phyloP scores from a whole-genome alignment of 441 rosid genomes.

The Flueggea neowawraea region DNA sequence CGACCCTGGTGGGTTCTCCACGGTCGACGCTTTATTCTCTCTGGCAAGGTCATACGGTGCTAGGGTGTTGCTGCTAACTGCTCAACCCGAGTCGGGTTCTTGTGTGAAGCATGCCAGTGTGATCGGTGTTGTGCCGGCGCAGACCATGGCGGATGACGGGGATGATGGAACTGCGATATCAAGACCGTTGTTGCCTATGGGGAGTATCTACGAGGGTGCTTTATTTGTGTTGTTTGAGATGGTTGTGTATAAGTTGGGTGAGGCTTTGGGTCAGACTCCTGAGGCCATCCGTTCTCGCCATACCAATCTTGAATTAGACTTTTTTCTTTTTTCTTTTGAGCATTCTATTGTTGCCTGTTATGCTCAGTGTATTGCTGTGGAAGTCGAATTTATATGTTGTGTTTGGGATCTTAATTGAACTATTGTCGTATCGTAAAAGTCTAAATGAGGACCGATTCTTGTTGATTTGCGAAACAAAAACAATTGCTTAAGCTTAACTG shows the following conservation, averaged over 20 bases:
- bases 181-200: slow-evolving; percentile 75
- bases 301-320: slow-evolving; percentile 72
- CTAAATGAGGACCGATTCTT: no score
- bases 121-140: slow-evolving; percentile 68
- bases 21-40: slow-evolving; percentile 79
- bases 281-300: slow-evolving; percentile 77
- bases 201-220: slow-evolving; percentile 83
- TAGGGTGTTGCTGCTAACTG: slow-evolving; percentile 58
- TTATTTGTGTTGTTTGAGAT: slow-evolving; percentile 88
- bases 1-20: slow-evolving; percentile 80
- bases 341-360: no score
- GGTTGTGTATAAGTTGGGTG: slow-evolving; percentile 66
- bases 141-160: slow-evolving; percentile 70
- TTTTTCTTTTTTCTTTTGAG: no score
- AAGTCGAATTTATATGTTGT: no score
- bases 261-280: slow-evolving; percentile 53
- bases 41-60: slow-evolving; percentile 58
- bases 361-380: no score
- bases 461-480: no score
- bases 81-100: slow-evolving; percentile 61
- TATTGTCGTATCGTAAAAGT: no score
- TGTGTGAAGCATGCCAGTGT: slow-evolving; percentile 58
- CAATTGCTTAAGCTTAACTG: no score
- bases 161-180: slow-evolving; percentile 13
- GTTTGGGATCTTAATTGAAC: no score